Evolutionary conservation across 305 asterid species (phyloP), one percentile per base, ranked within the genome.

Genomic region (Solanum hybrid): DNA sequence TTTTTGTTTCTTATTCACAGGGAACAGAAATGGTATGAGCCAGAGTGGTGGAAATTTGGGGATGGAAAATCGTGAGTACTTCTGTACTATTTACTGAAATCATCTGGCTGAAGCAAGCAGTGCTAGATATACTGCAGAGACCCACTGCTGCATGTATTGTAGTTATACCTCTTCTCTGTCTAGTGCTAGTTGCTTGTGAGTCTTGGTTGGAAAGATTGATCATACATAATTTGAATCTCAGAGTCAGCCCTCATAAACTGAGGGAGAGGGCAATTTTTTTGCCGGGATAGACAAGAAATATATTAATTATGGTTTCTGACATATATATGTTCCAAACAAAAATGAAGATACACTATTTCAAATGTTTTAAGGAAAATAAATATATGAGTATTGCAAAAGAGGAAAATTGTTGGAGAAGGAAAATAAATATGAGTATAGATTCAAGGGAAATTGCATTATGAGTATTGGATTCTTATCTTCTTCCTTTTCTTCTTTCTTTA

Each of bases 11-110:
- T 61, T 82, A 73, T 91, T 68, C 89, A 87, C 95, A 97, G 99
- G 95, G 92, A 91, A 89, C 92, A 94, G 70, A 97, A 93, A 94
- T 97, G 99, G 99, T 95, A 95, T 86, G 99, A 97, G 91, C 98
- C 98, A 13, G 99, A 97, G 86, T 97, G 98, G 98, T 97, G 99
- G 99, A 97, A 97, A 92, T 97, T 97, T 89, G 98, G 99, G 79
- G 99, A 97, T 91, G 96, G 98, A 79, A 97, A 97, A 93, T 93
- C 97, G 99, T 95, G 93, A 95, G 99, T 94, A 72, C 80, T 81
- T 79, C 11, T 83, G 45, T 24, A 86, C 83, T 73, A 7, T 27
- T 27, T 7, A 88, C 75, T 83, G 75, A 83, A 83, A 83, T 45
- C 75, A 45, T 83, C 88, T 83, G 39, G 75, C 38, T 15, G 87